A percentile compares a stretch with the other conserved stretches of the same genome.
These are phyloP conservation scores for Phytophthora sp. DNA, from an alignment of 352 stramenopile species.

Conservation along the genomic window DNA sequence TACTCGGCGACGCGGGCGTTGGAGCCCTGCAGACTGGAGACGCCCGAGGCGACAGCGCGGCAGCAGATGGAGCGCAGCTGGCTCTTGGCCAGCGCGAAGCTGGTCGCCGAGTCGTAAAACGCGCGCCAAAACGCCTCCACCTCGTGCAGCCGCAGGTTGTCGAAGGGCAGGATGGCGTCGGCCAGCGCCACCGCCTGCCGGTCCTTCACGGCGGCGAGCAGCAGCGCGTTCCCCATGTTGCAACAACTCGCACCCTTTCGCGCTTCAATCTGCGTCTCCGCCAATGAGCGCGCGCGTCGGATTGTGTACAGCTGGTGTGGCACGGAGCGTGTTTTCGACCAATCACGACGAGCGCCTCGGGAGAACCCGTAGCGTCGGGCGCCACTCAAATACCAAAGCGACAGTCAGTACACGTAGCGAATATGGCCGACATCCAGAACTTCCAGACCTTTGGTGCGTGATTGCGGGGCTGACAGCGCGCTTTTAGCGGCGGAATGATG, in stretches of 20 bases:
- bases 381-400: conserved; percentile 48
- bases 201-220: conserved; percentile 57
- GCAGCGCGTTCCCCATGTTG: conserved; percentile 66
- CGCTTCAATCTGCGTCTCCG: conserved; percentile 25
- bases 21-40: conserved; percentile 45
- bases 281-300: conserved; percentile 13
- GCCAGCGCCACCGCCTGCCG: conserved; percentile 47
- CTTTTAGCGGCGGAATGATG: background rate
- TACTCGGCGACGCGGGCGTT: conserved; percentile 47
- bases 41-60: conserved; percentile 36
- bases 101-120: conserved; percentile 83
- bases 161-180: conserved; percentile 72
- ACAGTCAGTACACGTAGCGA: conserved; percentile 24
- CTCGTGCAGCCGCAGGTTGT: conserved; percentile 70
- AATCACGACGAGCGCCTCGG: conserved; percentile 21
- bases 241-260: conserved; percentile 37
- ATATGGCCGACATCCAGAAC: conserved; percentile 89
- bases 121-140: conserved; percentile 85
- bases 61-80: conserved; percentile 74
- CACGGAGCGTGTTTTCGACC: conserved; percentile 15
- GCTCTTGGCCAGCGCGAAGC: conserved; percentile 65
- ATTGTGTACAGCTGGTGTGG: conserved; percentile 10
- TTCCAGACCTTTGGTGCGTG: conserved; percentile 89
- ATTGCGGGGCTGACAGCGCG: background rate
- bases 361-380: conserved; percentile 13